Percentiles rank a stretch among this genome's conserved stretches.
Evolutionary conservation across 1,139 yeast species (phyloP).

Genomic region (Magnusiomyces suaveolens): DNA sequence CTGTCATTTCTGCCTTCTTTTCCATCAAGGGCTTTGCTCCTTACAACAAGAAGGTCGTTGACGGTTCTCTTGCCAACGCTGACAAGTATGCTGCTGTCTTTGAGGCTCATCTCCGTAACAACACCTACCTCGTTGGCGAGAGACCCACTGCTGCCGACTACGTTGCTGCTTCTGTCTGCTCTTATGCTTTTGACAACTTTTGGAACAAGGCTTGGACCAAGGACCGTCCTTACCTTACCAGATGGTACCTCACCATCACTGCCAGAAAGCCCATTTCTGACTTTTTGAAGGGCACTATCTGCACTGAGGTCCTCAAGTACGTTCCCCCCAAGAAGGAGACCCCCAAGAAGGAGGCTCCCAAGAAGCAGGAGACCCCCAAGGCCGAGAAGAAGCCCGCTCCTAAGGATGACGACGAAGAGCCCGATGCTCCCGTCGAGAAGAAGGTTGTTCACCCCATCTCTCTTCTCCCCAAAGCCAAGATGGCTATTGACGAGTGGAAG

Average conservation of each 20-base stretch:
- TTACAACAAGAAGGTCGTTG: conserved; percentile 76
- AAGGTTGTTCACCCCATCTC: conserved; percentile 92
- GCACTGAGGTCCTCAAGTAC: conserved; percentile 57
- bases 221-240: conserved; percentile 60
- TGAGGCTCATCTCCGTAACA: conserved; percentile 42
- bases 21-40: conserved; percentile 45
- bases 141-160: conserved; percentile 80
- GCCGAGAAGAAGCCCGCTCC: conserved; percentile 11
- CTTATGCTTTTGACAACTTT: conserved; percentile 57
- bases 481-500: conserved; percentile 90
- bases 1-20: conserved; percentile 33
- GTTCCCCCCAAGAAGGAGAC: conserved; percentile 77
- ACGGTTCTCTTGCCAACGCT: conserved; percentile 42
- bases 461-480: conserved; percentile 58
- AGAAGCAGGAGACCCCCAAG: conserved; percentile 25
- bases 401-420: conserved; percentile 23
- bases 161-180: conserved; percentile 48
- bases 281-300: conserved; percentile 39
- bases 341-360: conserved; percentile 25
- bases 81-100: conserved; percentile 27
- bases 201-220: conserved; percentile 74
- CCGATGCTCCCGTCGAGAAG: conserved; percentile 37
- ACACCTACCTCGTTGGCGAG: conserved; percentile 89
- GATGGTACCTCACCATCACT: conserved; percentile 78
- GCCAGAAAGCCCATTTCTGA: conserved; percentile 47